These are phyloP conservation scores for Polytrichum formosum DNA, from an alignment of 225 moss, liverwort and hornwort species.

Conservation along the genomic window DNA sequence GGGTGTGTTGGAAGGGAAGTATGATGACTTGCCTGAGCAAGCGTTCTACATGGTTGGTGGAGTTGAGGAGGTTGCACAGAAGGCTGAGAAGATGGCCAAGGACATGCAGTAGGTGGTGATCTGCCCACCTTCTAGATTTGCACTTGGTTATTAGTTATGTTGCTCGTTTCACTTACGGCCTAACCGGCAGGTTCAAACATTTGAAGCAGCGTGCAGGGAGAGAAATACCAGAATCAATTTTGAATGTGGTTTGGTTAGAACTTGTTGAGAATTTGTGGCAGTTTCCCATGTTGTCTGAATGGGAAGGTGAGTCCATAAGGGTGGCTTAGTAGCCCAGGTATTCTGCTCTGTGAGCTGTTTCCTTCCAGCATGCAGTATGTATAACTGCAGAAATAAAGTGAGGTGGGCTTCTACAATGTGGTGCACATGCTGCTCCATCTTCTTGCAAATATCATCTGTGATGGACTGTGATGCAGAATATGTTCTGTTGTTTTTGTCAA, in stretches of 20 bases:
- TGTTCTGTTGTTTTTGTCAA: no score
- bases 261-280: not conserved
- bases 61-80: constrained; percentile 80
- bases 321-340: constrained; percentile 29
- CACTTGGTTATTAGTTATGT: not conserved
- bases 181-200: not conserved
- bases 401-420: constrained; percentile 26
- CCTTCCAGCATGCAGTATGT: constrained; percentile 2
- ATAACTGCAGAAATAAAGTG: constrained; percentile 46
- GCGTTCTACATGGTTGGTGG: constrained; percentile 94
- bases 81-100: constrained; percentile 81
- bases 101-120: constrained; percentile 43
- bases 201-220: not conserved
- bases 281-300: not conserved
- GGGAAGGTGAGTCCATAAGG: constrained; percentile 18
- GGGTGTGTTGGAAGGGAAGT: constrained; percentile 83
- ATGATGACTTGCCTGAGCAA: constrained; percentile 81
- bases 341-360: constrained; percentile 22
- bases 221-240: not conserved
- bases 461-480: no score
- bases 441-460: no score
- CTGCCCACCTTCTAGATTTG: constrained; percentile 11
- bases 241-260: constrained; percentile 4
- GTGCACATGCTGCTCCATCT: no score
- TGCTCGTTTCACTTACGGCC: not conserved